Evolutionary conservation across 371 early-diverging fungal species (phyloP), one percentile per base, ranked within the genome.

Genomic region (Mucor irregularis): DNA sequence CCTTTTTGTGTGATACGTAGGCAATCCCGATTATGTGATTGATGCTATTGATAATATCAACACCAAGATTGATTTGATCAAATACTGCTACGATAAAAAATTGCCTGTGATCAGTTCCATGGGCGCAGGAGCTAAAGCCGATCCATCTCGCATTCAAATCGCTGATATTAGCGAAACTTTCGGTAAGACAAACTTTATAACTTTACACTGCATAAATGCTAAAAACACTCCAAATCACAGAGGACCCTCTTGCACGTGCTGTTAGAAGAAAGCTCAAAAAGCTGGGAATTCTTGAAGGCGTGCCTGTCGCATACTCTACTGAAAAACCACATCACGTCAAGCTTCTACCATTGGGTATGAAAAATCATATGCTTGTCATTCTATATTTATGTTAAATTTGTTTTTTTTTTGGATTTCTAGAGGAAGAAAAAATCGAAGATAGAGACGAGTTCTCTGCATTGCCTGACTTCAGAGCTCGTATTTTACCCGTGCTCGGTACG

Each of bases 1-100:
- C n/a, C n/a, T n/a, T n/a, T n/a, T 33, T n/a, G 16, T 9, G 29
- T 29, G 5, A 30, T 19, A n/a, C n/a, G n/a, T 53, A 77, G 78
- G 84, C 4, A 69, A 79, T 24, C 90, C 91, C 5, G 90, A 90
- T 58, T 89, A 79, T 46, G 88, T 92, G n/a, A 65, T 92, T 31
- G 96, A 96, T 58, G 92, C 93, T 53, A 95, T 97, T 58, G 98
- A 96, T 71, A 94, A 97, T 62, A 90, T 96, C 62, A 85, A 92
- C 46, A 96, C 96, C 7, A 97, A 97, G 62, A 54, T 93, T 45
- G 91, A 91, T 10, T 73, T 97, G 56, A 84, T 97, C 48, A 78
- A 86, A 37, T 95, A 90, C 68, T 97, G 98, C 66, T 72, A 82
- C 30, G 80, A 88, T 30, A 69, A 85, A 59, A 68, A 81, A 2